phyloP scores from a whole-genome alignment of 2,329 filamentous ascomycete species.

The Neophaeococcomyces mojaviensis region DNA sequence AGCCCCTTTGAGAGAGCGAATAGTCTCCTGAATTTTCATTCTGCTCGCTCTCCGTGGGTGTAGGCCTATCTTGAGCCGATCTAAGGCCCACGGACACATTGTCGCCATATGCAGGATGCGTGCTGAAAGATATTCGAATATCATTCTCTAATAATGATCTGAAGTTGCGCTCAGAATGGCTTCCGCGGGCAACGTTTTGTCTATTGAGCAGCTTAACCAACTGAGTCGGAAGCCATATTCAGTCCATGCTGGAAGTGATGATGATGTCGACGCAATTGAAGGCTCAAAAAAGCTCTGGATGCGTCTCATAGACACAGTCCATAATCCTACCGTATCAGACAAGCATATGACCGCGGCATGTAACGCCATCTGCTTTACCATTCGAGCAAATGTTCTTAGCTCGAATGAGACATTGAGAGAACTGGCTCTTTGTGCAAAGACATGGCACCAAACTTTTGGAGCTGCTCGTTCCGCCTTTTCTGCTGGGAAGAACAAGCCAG shows the following conservation, averaged over 20 bases:
- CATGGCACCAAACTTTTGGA: slow-evolving; percentile 35
- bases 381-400: slow-evolving; percentile 32
- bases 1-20: no score
- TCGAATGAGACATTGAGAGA: slow-evolving; percentile 25
- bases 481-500: slow-evolving; percentile 36
- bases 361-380: slow-evolving; percentile 38
- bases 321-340: slow-evolving; percentile 30
- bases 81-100: no score
- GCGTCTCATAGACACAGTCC: slow-evolving; percentile 35
- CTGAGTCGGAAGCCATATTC: background rate
- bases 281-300: slow-evolving; percentile 30
- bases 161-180: background rate
- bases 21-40: no score
- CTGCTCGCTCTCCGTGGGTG: no score
- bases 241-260: background rate
- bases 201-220: slow-evolving; percentile 4
- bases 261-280: background rate
- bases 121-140: no score
- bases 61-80: no score
- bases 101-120: no score
- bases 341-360: slow-evolving; percentile 36
- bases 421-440: slow-evolving; percentile 28
- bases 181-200: background rate
- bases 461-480: slow-evolving; percentile 35
- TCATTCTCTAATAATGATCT: background rate